Conservation (phyloP, 495 filamentous ascomycete genomes). For the Daldinia childiae region DNA sequence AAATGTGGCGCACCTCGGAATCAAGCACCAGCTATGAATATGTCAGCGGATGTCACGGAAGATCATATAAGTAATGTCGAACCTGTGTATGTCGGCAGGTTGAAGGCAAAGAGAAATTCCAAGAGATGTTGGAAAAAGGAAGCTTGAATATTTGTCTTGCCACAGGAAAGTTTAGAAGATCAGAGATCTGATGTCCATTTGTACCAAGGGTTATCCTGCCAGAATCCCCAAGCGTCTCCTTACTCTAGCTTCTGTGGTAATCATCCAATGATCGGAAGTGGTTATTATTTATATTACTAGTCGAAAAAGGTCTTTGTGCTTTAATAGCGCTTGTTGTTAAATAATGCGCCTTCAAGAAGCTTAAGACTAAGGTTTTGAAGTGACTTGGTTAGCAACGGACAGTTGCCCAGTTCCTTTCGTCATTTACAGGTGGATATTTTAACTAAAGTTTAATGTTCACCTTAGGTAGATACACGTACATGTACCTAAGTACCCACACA, state of each 20-base stretch:
- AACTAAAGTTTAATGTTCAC: not conserved
- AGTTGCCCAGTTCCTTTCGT: conserved; percentile 1
- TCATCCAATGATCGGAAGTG: not conserved
- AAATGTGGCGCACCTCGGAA: conserved; percentile 12
- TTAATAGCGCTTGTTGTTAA: not conserved
- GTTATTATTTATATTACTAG: not conserved
- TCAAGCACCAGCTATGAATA: not conserved
- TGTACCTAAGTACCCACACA: not conserved
- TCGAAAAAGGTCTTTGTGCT: not conserved
- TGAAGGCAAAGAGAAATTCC: not conserved
- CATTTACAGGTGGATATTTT: conserved; percentile 1
- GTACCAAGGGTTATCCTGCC: not conserved
- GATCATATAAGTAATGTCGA: not conserved
- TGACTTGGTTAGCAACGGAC: not conserved
- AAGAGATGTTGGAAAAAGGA: conserved; percentile 9
- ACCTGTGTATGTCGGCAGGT: conserved; percentile 1
- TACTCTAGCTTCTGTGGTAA: not conserved
- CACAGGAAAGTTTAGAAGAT: conserved; percentile 16
- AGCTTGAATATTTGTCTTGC: conserved; percentile 1
- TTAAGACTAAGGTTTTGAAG: not conserved
- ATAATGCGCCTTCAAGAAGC: not conserved
- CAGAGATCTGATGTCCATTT: conserved; percentile 15
- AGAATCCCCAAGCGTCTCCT: not conserved
- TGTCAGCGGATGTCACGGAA: conserved; percentile 5
- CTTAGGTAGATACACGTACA: too few species aligned